Evolutionary conservation across 495 filamentous ascomycete genomes (phyloP), one percentile per base, ranked within the genome.

Genomic region (Amorphotheca resinae): DNA sequence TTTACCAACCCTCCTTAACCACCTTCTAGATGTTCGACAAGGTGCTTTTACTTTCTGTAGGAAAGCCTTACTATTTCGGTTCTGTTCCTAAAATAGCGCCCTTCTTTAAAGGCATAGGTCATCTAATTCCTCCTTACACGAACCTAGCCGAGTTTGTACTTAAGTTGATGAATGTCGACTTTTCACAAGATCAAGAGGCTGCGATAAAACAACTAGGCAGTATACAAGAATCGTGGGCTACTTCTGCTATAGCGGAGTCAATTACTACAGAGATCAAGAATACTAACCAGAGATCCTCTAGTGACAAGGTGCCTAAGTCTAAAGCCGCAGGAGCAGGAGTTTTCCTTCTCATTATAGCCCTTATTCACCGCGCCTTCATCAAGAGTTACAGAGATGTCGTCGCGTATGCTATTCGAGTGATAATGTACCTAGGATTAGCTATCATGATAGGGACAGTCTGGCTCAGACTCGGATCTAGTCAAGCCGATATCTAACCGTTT

Each of bases 381-480:
- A 91, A 91, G 61, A 76, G 70, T 41, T 84, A 87, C 55, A 74
- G 84, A 1, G 84, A 91, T 57, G 72, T 89, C 9, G 70, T 88
- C 11, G 84, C 77, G 0, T 91, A 88, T 51, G 84, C 83, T 0
- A 84, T 91, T 46, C 68, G 84, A 0, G 68, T 88, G 18, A 79
- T 74, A 8, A 91, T 91, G 84, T 89, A 91, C 57, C 67, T 79
- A 34, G 53, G 70, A 7, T 67, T 88, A 22, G 82, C 84, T 0
- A 77, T 91, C 48, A 81, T 91, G 80, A 84, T 87, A 78, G 84
- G 84, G 2, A 89, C 84, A 1, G 82, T 89, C 17, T 91, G 80
- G 80, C 64, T 89, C 16, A 73, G 84, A 5, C 64, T 91, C 1
- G 58, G 67, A 9, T 64, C 75, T 1, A 54, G 67, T 2, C 82